These are phyloP conservation scores for Handroanthus guayacan DNA, from an alignment of 257 asterid genomes.

Conservation along the genomic window DNA sequence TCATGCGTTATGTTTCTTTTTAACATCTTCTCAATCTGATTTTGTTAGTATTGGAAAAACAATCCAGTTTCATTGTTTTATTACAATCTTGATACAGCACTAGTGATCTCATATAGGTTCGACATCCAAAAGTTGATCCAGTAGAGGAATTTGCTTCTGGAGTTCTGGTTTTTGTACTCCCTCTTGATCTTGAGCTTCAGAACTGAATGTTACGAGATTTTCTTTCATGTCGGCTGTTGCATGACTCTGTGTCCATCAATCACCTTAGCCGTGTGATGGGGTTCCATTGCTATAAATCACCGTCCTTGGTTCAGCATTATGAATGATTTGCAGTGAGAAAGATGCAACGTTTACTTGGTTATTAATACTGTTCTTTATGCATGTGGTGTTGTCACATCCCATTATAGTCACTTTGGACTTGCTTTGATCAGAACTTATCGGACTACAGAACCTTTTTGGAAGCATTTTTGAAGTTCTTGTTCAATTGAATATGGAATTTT, in stretches of 20 bases:
- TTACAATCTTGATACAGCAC: constrained; percentile 24
- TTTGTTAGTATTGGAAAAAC: not conserved
- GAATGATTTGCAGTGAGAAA: constrained; percentile 3
- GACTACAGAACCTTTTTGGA: not conserved
- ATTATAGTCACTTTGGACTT: too few species aligned
- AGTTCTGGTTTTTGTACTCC: not conserved
- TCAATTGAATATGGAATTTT: not conserved
- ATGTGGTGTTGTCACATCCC: too few species aligned
- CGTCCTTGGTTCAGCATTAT: constrained; percentile 26
- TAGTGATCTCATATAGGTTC: constrained; percentile 21
- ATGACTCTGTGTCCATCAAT: not conserved
- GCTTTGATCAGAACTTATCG: too few species aligned
- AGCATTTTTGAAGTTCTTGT: not conserved
- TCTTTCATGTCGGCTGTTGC: not conserved
- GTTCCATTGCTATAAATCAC: not conserved
- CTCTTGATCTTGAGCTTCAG: constrained; percentile 19
- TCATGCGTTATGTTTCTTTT: not conserved
- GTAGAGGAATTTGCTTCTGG: constrained; percentile 26
- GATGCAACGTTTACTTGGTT: constrained; percentile 6
- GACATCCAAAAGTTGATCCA: constrained; percentile 15
- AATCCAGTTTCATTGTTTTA: constrained; percentile 5
- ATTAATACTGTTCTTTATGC: not conserved
- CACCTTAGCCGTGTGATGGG: not conserved
- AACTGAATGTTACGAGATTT: constrained; percentile 7
- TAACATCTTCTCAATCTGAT: not conserved